Conservation (phyloP, 75 land plant species). For the Ceratopteris richardii region DNA sequence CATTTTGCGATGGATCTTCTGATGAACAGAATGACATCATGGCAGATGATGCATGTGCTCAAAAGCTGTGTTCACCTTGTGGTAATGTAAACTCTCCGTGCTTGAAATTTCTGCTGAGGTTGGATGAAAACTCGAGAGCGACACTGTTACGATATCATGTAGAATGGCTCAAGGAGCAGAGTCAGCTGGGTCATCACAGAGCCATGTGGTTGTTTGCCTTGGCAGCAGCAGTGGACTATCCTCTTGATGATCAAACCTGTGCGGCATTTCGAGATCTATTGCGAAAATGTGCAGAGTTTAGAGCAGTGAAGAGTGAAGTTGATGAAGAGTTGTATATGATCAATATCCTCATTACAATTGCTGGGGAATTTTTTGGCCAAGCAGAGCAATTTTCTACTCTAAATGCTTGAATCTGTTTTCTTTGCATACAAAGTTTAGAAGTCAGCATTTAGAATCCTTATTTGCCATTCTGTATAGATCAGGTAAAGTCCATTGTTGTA, state of each 20-base stretch:
- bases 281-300: conserved; percentile 60
- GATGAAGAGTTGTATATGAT: conserved; percentile 80
- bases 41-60: too few species aligned
- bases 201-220: conserved; percentile 83
- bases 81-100: conserved; percentile 19
- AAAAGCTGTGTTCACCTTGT: too few species aligned
- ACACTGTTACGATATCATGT: conserved; percentile 50
- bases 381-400: conserved; percentile 16
- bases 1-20: too few species aligned
- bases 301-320: conserved; percentile 30
- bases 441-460: too few species aligned
- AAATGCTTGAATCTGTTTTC: neutral
- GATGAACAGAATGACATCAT: too few species aligned
- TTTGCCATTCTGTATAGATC: too few species aligned
- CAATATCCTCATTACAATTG: conserved; percentile 66
- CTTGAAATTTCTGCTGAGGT: conserved; percentile 31
- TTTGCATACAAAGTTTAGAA: too few species aligned
- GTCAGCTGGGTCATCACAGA: conserved; percentile 29
- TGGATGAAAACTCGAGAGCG: conserved; percentile 65
- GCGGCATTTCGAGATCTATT: conserved; percentile 71
- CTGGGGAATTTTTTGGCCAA: conserved; percentile 83
- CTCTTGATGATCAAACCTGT: conserved; percentile 69
- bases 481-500: too few species aligned
- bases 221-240: conserved; percentile 60
- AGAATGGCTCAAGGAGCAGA: conserved; percentile 34